A percentile compares a stretch with the other conserved stretches of the same genome.
Evolutionary conservation across 345 rosid species (phyloP).

Genomic region (Sisymbrium altissimum): DNA sequence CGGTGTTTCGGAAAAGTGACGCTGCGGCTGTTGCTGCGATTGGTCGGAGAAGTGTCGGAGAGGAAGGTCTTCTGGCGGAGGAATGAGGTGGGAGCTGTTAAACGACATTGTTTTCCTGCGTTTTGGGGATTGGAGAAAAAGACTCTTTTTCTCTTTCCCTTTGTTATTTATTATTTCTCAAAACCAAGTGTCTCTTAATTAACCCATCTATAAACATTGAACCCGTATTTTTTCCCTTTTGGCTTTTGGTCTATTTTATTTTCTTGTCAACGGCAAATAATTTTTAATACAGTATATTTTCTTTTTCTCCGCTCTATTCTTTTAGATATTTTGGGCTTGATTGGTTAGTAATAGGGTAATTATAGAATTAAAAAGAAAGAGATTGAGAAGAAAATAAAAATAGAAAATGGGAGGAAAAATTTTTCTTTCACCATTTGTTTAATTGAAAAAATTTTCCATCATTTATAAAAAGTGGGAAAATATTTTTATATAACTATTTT

Average conservation of each 20-base stretch:
- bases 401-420: no score
- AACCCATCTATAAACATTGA: not conserved
- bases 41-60: slow-evolving; percentile 66
- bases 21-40: slow-evolving; percentile 27
- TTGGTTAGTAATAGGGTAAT: no score
- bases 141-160: not conserved
- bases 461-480: no score
- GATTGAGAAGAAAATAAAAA: no score
- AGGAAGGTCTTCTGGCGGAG: slow-evolving; percentile 51
- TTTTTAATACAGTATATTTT: not conserved
- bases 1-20: slow-evolving; percentile 23
- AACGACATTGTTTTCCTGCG: slow-evolving; percentile 34
- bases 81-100: slow-evolving; percentile 23
- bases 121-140: slow-evolving; percentile 5
- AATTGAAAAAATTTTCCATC: no score
- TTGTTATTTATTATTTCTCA: not conserved
- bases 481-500: no score
- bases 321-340: not conserved
- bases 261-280: not conserved
- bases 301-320: not conserved
- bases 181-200: not conserved
- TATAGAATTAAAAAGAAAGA: no score
- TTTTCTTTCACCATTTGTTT: no score
- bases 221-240: not conserved
- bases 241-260: no score